phyloP scores from a whole-genome alignment of 352 stramenopile species.

The Globisporangium acanthophoron region DNA sequence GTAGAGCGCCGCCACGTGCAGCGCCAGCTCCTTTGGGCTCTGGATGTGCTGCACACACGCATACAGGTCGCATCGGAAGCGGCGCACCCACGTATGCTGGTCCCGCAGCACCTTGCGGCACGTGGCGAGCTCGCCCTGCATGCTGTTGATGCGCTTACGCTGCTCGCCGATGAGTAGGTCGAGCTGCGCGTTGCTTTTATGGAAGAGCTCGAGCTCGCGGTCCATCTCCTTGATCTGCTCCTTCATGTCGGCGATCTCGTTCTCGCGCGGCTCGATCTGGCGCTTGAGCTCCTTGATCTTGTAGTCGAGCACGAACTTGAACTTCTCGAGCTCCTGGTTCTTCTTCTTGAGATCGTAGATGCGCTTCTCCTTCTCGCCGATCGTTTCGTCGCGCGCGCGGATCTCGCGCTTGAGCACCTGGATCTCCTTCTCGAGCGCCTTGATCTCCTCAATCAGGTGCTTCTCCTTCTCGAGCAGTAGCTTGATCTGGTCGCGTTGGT shows the following conservation, averaged over 20 bases:
- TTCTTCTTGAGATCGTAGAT: constrained; percentile 98
- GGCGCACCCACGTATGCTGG: constrained; percentile 57
- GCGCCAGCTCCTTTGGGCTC: constrained; percentile 72
- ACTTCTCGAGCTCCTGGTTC: constrained; percentile 96
- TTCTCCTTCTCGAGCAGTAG: constrained; percentile 90
- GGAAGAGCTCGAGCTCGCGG: constrained; percentile 91
- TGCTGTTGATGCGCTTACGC: constrained; percentile 90
- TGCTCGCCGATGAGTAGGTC: constrained; percentile 95
- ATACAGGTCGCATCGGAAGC: constrained; percentile 86
- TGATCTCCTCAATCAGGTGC: constrained; percentile 90
- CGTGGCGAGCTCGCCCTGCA: constrained; percentile 74
- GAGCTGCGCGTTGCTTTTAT: constrained; percentile 93
- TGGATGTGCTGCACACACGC: constrained; percentile 72
- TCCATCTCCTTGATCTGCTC: constrained; percentile 96
- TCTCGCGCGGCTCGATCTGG: constrained; percentile 94
- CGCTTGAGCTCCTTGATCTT: constrained; percentile 97
- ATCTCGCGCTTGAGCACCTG: constrained; percentile 92
- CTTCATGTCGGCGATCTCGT: constrained; percentile 93
- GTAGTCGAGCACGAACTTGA: constrained; percentile 97
- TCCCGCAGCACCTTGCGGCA: constrained; percentile 53
- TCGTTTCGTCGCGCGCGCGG: constrained; percentile 90
- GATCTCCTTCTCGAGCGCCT: constrained; percentile 91
- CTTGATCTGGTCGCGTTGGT: constrained; percentile 94
- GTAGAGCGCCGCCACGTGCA: constrained; percentile 67
- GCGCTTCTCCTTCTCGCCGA: constrained; percentile 94